These are phyloP conservation scores for Grifola frondosa DNA, from an alignment of 1,284 basidiomycete species.

Conservation along the genomic window DNA sequence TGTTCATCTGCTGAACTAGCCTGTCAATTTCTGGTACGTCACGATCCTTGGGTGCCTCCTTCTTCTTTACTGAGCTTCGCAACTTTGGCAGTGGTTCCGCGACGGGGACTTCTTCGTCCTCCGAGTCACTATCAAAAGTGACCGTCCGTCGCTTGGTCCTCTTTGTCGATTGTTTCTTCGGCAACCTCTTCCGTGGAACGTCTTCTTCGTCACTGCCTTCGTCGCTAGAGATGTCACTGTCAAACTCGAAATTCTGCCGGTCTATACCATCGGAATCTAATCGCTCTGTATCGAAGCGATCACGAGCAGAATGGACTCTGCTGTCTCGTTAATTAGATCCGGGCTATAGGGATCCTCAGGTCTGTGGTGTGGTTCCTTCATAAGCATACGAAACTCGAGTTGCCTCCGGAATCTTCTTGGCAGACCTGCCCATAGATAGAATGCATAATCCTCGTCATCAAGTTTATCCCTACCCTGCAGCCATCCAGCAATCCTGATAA, in stretches of 20 bases:
- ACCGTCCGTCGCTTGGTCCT: too few species aligned
- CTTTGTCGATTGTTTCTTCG: background rate
- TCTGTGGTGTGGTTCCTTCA: conserved; percentile 1
- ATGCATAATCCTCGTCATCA: background rate
- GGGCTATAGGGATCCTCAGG: background rate
- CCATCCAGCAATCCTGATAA: conserved; percentile 3
- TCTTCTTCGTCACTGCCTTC: background rate
- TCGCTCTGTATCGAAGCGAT: conserved; percentile 1
- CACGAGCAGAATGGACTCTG: background rate
- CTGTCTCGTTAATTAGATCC: background rate
- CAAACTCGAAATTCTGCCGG: background rate
- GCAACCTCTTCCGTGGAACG: background rate
- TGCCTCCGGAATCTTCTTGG: background rate
- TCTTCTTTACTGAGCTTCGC: background rate
- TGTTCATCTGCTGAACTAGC: conserved; percentile 1
- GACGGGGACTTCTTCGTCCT: background rate
- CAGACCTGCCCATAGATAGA: conserved; percentile 1
- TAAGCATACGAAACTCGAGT: conserved; percentile 1
- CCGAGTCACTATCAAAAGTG: too few species aligned
- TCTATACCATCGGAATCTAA: background rate
- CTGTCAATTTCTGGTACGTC: background rate
- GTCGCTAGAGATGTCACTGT: background rate
- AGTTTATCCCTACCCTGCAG: background rate
- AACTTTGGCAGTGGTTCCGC: too few species aligned
- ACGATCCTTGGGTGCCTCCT: background rate